phyloP scores from a whole-genome alignment of 2,329 filamentous ascomycete species.

The Epichloe coenophiala region DNA sequence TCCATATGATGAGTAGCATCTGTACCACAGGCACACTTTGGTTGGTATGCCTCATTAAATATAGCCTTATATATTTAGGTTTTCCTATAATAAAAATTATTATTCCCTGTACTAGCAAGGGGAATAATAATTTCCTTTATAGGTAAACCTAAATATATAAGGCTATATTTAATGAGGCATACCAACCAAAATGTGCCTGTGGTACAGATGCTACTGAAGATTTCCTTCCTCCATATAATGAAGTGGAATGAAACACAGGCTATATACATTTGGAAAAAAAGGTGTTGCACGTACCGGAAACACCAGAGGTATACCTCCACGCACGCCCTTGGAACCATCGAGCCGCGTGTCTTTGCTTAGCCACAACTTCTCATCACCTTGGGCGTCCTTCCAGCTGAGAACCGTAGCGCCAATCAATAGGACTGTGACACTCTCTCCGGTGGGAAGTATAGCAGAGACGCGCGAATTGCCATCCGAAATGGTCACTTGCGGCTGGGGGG shows the following conservation, averaged over 20 bases:
- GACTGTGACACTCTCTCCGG: constrained; percentile 75
- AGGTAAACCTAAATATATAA: too few relatives aligned
- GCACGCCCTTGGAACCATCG: constrained; percentile 78
- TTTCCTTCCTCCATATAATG: not conserved
- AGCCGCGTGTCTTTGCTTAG: constrained; percentile 66
- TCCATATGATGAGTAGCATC: not conserved
- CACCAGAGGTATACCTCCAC: constrained; percentile 83
- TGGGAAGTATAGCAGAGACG: constrained; percentile 68
- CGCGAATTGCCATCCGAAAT: constrained; percentile 57
- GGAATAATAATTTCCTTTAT: too few relatives aligned
- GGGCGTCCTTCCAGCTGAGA: constrained; percentile 77
- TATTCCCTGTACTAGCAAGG: too few relatives aligned
- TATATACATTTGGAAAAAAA: not conserved
- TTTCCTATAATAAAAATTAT: too few relatives aligned
- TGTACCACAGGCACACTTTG: too few relatives aligned
- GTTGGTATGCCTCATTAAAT: too few relatives aligned
- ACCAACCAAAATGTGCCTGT: too few relatives aligned
- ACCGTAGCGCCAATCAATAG: constrained; percentile 89
- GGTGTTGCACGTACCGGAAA: constrained; percentile 59
- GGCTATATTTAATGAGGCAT: too few relatives aligned
- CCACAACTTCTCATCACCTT: constrained; percentile 73
- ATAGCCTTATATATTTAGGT: too few relatives aligned
- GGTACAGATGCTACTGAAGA: too few relatives aligned
- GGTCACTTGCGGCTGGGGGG: constrained; percentile 67
- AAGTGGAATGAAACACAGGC: not conserved